These are phyloP conservation scores for Fusarium phyllophilum DNA, from an alignment of 2,329 filamentous ascomycete genomes.

Conservation along the genomic window DNA sequence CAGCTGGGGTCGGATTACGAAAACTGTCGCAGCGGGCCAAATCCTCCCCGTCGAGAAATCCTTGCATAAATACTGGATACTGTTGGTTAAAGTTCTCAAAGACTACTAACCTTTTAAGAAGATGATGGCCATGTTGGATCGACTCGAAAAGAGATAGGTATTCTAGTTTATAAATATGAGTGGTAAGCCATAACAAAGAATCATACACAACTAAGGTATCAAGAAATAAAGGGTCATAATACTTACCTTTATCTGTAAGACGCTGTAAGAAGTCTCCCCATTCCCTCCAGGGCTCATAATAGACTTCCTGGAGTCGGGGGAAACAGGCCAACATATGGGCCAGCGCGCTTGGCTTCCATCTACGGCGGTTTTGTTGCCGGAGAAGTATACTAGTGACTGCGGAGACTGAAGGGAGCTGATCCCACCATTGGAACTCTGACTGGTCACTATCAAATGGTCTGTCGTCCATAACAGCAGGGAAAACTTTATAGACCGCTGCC, in stretches of 20 bases:
- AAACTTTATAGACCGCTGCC: background rate
- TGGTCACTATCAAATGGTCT: background rate
- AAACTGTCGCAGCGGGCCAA: background rate
- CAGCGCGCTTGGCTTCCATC: slow-evolving; percentile 47
- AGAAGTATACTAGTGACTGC: slow-evolving; percentile 47
- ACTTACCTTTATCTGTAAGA: background rate
- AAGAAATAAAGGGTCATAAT: background rate
- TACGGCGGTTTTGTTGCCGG: slow-evolving; percentile 49
- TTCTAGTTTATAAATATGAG: background rate
- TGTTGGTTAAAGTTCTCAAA: background rate
- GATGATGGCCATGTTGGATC: background rate
- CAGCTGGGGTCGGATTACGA: background rate
- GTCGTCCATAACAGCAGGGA: background rate
- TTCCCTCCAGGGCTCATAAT: slow-evolving; percentile 53
- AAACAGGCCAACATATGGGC: slow-evolving; percentile 48
- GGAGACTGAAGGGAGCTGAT: slow-evolving; percentile 46
- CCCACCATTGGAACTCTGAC: slow-evolving; percentile 46
- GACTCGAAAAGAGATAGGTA: background rate
- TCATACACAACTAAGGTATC: background rate
- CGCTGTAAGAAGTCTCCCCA: slow-evolving; percentile 17
- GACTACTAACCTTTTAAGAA: background rate
- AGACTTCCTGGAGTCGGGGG: slow-evolving; percentile 49
- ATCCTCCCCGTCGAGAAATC: background rate
- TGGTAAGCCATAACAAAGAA: background rate
- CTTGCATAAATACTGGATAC: background rate